Percentiles rank a stretch among this genome's conserved stretches.
Evolutionary conservation across 192 early-diverging fungal genomes (phyloP).

Genomic region (Podila epicladia): DNA sequence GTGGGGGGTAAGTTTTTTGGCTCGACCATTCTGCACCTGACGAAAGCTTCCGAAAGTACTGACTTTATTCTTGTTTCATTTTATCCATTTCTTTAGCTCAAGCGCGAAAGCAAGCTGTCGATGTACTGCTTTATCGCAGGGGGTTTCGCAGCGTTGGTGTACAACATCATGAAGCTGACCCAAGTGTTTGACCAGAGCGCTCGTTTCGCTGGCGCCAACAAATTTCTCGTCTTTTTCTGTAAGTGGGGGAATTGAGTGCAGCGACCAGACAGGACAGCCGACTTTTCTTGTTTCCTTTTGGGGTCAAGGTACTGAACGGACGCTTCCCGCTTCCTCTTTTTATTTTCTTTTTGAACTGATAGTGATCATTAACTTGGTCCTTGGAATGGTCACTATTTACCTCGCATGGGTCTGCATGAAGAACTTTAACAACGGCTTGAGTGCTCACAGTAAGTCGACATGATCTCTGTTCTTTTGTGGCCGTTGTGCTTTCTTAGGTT

Average conservation of each 20-base stretch:
- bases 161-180: conserved; percentile 72
- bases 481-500: background rate
- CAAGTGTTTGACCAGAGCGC: conserved; percentile 60
- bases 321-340: conserved; percentile 32
- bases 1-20: conserved; percentile 61
- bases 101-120: conserved; percentile 59
- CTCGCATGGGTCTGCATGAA: conserved; percentile 62
- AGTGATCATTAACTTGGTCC: conserved; percentile 59
- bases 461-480: background rate
- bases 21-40: background rate
- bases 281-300: background rate
- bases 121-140: conserved; percentile 71
- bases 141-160: conserved; percentile 69
- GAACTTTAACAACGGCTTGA: conserved; percentile 79
- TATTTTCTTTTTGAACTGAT: conserved; percentile 6
- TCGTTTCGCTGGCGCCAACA: conserved; percentile 58
- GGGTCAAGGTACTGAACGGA: conserved; percentile 28
- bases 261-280: background rate
- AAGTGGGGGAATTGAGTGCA: conserved; percentile 15
- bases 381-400: conserved; percentile 55
- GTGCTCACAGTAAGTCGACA: conserved; percentile 67
- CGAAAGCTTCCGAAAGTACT: background rate
- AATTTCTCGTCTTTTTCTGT: conserved; percentile 67
- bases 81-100: conserved; percentile 44
- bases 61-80: background rate